Base-by-base conservation (phyloP, 768 basidiomycete species). In the Tubosaeta sp. region DNA sequence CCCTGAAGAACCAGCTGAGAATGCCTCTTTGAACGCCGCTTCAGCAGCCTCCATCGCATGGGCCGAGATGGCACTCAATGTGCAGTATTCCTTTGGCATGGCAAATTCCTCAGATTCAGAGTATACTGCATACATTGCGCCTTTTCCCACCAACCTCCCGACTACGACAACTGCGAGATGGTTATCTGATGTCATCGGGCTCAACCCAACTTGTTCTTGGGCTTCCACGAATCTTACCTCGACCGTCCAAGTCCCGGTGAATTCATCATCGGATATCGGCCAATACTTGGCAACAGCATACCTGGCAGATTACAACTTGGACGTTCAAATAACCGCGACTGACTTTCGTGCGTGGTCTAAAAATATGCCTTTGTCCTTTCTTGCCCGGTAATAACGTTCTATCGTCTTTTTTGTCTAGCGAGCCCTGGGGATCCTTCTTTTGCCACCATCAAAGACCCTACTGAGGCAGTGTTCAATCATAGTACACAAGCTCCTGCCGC, bases 171-270 rank as follows among this genome's bases (percentile, higher is more conserved):
- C 19, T 6, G 59, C 66, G 19, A 61, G 64, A 46, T 67, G 64
- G 66, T 29, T 68, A 27, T 54, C 57, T 18, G 65, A 67, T 43
- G 64, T 68, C 14, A 53, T 60, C 4, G 59, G 59, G 42, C 30
- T 68, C 25, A 63, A 66, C 22, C 65, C 65, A 1, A 42, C 44
- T 4, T 67, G 65, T 42, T 59, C 55, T n/a, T 67, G 63, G 64
- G 50, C 64, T 24, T 48, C 54, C 12, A 68, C 66, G 6, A 66
- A 68, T 41, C 34, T 67, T 14, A 59, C 59, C 4, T 1, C 52
- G 6, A 36, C 57, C 5, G 11, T 66, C 1, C 32, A 55, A 34
- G 6, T 59, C 11, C 30, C 57, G 10, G 1, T 18, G 29, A 66
- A 66, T 9, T 48, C 35, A 36, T 29, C 41, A 13, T 19, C 35